Evolutionary conservation across 2,329 filamentous ascomycete genomes (phyloP), one percentile per base, ranked within the genome.

Genomic region (Talaromyces sp.): DNA sequence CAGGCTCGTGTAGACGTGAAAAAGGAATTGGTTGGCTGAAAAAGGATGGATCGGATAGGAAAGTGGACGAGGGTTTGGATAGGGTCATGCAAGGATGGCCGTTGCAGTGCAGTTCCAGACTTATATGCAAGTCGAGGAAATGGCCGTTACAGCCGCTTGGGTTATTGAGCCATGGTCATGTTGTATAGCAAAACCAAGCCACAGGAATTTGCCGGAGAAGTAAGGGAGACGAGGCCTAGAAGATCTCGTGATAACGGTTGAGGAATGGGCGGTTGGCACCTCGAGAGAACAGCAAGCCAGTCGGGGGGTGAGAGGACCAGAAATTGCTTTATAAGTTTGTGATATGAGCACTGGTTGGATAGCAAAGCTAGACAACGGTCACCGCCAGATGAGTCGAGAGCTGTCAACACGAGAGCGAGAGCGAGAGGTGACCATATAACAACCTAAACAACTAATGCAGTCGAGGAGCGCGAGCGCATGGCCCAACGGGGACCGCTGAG

Each of bases 141-240:
- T 53, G 50, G 61, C 61, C 42, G 44, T 59, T 52, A 59, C 56
- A 62, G 61, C 61, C 61, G 34, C 42, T 52, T 31, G 44, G 52
- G 58, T 63, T 63, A 63, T 61, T 63, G 61, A 58, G 58, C 31
- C 30, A 60, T 27, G 50, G 55, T 9, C 42, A 58, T 61, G 34
- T 47, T 61, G 57, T 52, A 47, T 53, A 52, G 54, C 54, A 57
- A 54, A 59, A 40, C 36, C 44, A 63, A 60, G 54, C 61, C 57
- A 60, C 61, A 53, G 55, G 61, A 63, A 63, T 63, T 63, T 60
- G 33, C 36, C 23, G 14, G 27, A 57, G 54, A 63, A 60, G 61
- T 57, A 63, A 63, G 61, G 61, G 36, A 54, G 51, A 40, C 18
- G 18, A n/a, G 53, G 18, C 23, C 54, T 56, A n/a, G 54, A 27